Evolutionary conservation across 1,284 basidiomycete genomes (phyloP).

Genomic region (Marasmius tenuissimus): DNA sequence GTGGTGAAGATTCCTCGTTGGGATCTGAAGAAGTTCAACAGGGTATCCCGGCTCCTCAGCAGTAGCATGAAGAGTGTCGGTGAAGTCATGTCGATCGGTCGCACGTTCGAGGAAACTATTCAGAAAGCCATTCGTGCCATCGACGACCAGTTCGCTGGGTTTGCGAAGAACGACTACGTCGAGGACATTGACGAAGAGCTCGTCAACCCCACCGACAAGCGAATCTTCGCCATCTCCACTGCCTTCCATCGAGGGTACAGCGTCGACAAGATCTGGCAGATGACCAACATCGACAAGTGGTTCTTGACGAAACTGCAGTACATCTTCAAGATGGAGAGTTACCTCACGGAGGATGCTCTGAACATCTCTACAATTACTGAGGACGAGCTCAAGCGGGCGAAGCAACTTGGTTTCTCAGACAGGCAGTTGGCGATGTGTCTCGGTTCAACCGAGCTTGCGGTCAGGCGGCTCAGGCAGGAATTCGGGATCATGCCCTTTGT

Average conservation of each 20-base stretch:
- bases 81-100: conserved; percentile 98
- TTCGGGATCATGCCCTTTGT: conserved; percentile 85
- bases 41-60: conserved; percentile 85
- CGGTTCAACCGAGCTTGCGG: conserved; percentile 86
- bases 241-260: conserved; percentile 90
- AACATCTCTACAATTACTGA: conserved; percentile 70
- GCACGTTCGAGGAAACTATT: conserved; percentile 97
- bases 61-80: conserved; percentile 99
- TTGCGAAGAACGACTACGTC: conserved; percentile 86
- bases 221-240: conserved; percentile 88
- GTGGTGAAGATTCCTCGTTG: conserved; percentile 99
- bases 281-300: conserved; percentile 98
- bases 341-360: conserved; percentile 63
- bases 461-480: conserved; percentile 87
- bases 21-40: conserved; percentile 97
- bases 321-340: conserved; percentile 80
- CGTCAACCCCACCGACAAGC: conserved; percentile 87
- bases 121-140: conserved; percentile 98
- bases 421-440: conserved; percentile 82
- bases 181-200: conserved; percentile 88
- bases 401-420: conserved; percentile 97
- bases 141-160: conserved; percentile 93
- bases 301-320: conserved; percentile 90
- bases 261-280: conserved; percentile 94
- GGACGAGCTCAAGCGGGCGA: conserved; percentile 78